Percentiles rank a stretch among this genome's conserved stretches.
Conservation (phyloP, 352 stramenopile genomes). For the Phytophthora lateralis region DNA sequence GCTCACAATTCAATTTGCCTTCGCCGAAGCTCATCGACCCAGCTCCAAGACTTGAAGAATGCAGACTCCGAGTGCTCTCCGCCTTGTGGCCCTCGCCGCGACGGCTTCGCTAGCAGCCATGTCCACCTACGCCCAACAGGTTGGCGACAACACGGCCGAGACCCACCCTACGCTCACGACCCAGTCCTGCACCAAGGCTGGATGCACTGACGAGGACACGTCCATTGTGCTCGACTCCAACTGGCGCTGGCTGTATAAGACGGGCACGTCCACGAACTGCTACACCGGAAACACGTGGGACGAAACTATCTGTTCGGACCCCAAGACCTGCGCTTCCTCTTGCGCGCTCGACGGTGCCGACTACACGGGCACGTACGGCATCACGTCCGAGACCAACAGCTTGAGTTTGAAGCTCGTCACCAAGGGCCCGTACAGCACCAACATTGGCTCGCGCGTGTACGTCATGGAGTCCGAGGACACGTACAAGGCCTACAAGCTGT, state of each 20-base stretch:
- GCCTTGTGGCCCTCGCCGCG: conserved; percentile 23
- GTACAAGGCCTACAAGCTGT: conserved; percentile 58
- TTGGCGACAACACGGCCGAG: conserved; percentile 45
- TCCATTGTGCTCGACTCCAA: conserved; percentile 69
- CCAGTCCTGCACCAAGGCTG: conserved; percentile 25
- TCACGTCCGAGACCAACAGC: conserved; percentile 30
- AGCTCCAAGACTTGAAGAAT: conserved; percentile 20
- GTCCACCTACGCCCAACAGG: conserved; percentile 34
- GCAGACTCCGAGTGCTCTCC: conserved; percentile 29
- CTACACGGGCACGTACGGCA: conserved; percentile 61
- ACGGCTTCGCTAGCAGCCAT: conserved; percentile 12
- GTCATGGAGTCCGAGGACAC: conserved; percentile 34
- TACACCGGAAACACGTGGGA: conserved; percentile 60
- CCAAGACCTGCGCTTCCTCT: conserved; percentile 43
- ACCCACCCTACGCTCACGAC: conserved; percentile 47
- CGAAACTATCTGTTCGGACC: conserved; percentile 45
- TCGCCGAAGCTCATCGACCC: conserved; percentile 15
- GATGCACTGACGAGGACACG: conserved; percentile 42
- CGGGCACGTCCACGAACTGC: conserved; percentile 55
- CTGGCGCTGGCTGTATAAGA: conserved; percentile 63
- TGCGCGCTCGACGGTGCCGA: conserved; percentile 60
- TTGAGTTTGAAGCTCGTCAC: conserved; percentile 59
- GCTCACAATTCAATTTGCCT: conserved; percentile 38
- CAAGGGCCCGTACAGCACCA: conserved; percentile 48
- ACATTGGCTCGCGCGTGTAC: conserved; percentile 63